phyloP scores from a whole-genome alignment of 306 rosid species.

The Sphenostylis stenocarpa region DNA sequence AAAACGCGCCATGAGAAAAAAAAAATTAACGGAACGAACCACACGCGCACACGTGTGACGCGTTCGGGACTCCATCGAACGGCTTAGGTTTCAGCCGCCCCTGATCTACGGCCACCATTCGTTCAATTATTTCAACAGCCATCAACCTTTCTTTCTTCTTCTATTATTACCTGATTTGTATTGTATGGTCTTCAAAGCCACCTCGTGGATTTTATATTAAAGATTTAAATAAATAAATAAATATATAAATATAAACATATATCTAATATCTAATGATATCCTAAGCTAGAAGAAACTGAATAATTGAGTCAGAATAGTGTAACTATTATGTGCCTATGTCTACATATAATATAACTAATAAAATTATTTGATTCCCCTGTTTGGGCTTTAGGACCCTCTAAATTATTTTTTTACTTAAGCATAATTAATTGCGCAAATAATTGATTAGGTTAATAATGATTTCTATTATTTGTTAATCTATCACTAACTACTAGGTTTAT shows the following conservation, averaged over 20 bases:
- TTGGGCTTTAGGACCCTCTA: neutral
- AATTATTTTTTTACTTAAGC: neutral
- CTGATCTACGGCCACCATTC: slow-evolving; percentile 43
- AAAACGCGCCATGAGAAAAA: slow-evolving; percentile 55
- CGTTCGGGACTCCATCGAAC: slow-evolving; percentile 37
- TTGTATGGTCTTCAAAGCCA: slow-evolving; percentile 6
- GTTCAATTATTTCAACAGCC: slow-evolving; percentile 59
- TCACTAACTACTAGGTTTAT: neutral
- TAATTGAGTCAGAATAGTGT: slow-evolving; percentile 21
- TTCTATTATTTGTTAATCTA: neutral
- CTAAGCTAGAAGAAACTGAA: neutral
- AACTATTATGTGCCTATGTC: neutral
- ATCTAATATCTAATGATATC: neutral
- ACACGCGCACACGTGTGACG: slow-evolving; percentile 33
- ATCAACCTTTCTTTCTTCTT: neutral
- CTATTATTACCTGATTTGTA: slow-evolving; percentile 1
- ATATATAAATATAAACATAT: too few species aligned
- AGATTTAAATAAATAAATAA: neutral
- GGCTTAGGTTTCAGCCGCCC: slow-evolving; percentile 72
- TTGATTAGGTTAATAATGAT: neutral
- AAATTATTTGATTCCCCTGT: neutral
- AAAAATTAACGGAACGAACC: neutral
- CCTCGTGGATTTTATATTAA: neutral
- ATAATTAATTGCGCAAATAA: slow-evolving; percentile 26
- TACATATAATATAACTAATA: neutral